Evolutionary conservation across 768 basidiomycete species (phyloP).

Genomic region (Tubosaeta sp.): DNA sequence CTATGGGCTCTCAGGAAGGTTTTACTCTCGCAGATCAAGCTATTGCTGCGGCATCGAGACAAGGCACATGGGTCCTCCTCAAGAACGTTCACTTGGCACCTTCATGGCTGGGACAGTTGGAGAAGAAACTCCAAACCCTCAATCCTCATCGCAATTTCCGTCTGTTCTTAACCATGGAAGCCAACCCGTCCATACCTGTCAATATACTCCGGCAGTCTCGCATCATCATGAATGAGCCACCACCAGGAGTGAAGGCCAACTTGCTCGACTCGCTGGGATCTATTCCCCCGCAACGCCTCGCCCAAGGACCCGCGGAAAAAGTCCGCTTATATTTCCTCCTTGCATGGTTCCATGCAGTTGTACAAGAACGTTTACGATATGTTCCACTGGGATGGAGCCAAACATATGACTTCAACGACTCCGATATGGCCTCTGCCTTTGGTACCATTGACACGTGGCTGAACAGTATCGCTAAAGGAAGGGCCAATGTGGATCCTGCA

Average conservation of each 20-base stretch:
- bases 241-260: slow-evolving; percentile 95
- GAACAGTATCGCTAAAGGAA: slow-evolving; percentile 71
- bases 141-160: slow-evolving; percentile 90
- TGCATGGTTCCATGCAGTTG: slow-evolving; percentile 98
- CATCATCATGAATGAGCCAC: slow-evolving; percentile 97
- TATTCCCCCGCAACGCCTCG: slow-evolving; percentile 66
- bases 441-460: slow-evolving; percentile 93
- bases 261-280: slow-evolving; percentile 82
- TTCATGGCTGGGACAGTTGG: slow-evolving; percentile 91
- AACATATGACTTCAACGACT: slow-evolving; percentile 98
- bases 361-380: slow-evolving; percentile 95
- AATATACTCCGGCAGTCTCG: slow-evolving; percentile 96
- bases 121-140: slow-evolving; percentile 93
- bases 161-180: slow-evolving; percentile 97
- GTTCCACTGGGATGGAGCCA: slow-evolving; percentile 97
- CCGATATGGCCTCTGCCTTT: slow-evolving; percentile 92
- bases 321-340: slow-evolving; percentile 90
- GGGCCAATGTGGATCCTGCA: slow-evolving; percentile 88
- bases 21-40: slow-evolving; percentile 94
- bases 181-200: slow-evolving; percentile 89
- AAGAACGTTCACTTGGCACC: slow-evolving; percentile 98
- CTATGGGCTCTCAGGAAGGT: slow-evolving; percentile 99
- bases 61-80: slow-evolving; percentile 93
- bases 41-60: slow-evolving; percentile 85
- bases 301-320: slow-evolving; percentile 90